These are phyloP conservation scores for Russula abietina DNA, from an alignment of 768 basidiomycete species.

Conservation along the genomic window DNA sequence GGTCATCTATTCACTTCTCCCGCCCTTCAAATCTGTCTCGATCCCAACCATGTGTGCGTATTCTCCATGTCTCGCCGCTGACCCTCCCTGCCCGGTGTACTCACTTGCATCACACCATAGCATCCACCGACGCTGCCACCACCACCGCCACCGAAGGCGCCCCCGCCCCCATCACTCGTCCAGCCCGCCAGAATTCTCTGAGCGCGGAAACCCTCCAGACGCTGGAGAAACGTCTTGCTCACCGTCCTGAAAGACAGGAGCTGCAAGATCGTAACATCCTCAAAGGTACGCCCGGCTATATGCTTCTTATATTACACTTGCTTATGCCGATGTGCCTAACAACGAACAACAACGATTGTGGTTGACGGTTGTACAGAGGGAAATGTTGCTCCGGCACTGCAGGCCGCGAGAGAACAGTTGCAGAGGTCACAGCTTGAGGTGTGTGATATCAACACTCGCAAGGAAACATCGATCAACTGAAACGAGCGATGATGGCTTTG, in stretches of 20 bases:
- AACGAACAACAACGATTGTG: background rate
- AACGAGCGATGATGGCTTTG: background rate
- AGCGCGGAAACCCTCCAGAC: constrained; percentile 35
- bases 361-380: constrained; percentile 42
- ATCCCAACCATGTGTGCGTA: constrained; percentile 17
- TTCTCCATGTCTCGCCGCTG: background rate
- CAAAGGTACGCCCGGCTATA: constrained; percentile 41
- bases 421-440: constrained; percentile 62
- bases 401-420: constrained; percentile 54
- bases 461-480: constrained; percentile 1
- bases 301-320: background rate
- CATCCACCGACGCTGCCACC: constrained; percentile 9
- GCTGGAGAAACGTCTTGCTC: constrained; percentile 49
- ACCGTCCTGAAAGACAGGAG: constrained; percentile 54
- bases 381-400: constrained; percentile 53
- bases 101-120: background rate
- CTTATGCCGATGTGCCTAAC: background rate
- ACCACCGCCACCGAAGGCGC: background rate
- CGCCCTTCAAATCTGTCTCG: background rate
- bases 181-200: constrained; percentile 31
- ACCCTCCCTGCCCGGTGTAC: background rate
- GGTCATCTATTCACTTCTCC: background rate
- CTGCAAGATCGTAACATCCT: constrained; percentile 66
- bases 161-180: constrained; percentile 14
- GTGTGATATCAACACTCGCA: background rate